Evolutionary conservation across 2,329 filamentous ascomycete species (phyloP).

Genomic region (Colletotrichum camelliae): DNA sequence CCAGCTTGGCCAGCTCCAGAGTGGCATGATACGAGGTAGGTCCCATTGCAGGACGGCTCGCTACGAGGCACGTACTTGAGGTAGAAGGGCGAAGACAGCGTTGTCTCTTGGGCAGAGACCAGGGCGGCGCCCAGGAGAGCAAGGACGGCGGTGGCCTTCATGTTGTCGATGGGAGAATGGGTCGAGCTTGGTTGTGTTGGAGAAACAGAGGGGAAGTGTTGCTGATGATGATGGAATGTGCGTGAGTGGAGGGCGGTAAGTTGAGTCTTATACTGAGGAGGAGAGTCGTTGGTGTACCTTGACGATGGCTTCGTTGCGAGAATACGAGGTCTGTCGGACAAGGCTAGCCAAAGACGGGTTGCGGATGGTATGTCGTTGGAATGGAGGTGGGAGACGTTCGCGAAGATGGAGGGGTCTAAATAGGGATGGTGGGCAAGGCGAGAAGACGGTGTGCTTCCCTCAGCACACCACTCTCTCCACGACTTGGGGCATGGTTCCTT

Average conservation of each 20-base stretch:
- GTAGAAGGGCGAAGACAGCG: constrained; percentile 7
- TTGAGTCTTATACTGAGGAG: neutral
- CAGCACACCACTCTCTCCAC: neutral
- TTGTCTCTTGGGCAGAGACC: neutral
- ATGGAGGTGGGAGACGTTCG: neutral
- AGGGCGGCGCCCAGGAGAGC: neutral
- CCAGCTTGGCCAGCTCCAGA: constrained; percentile 18
- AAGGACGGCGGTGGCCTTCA: constrained; percentile 6
- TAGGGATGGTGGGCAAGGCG: neutral
- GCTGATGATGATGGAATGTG: neutral
- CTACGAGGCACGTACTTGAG: neutral
- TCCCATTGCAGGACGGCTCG: neutral
- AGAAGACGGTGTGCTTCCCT: neutral
- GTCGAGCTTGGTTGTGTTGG: neutral
- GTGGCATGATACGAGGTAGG: constrained; percentile 14
- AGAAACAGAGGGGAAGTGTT: neutral
- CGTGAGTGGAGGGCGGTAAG: neutral
- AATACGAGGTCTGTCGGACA: neutral
- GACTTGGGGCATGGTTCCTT: neutral
- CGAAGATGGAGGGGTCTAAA: neutral
- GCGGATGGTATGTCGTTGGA: neutral
- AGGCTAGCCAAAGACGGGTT: neutral
- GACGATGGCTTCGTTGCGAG: neutral
- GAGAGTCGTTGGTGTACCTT: neutral
- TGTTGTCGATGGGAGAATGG: neutral